Conservation (phyloP, 139 green algal species). For the Closterium sp. region DNA sequence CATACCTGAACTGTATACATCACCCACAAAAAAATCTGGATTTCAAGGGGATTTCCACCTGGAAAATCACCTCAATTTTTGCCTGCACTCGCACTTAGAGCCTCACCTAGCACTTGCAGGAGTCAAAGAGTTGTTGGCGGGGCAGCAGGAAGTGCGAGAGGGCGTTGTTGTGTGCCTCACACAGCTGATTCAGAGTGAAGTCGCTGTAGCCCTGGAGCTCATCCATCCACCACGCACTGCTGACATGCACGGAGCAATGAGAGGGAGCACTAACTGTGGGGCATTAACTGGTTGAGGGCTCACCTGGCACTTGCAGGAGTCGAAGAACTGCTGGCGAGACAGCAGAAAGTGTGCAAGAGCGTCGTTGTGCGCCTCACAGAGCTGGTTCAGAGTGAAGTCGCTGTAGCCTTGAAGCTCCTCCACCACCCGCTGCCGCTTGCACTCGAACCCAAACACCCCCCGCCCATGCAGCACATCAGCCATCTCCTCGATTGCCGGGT, state of each 20-base stretch:
- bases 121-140: background rate
- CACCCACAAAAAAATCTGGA: too few species aligned
- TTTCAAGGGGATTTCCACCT: too few species aligned
- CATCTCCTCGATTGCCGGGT: constrained; percentile 67
- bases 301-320: constrained; percentile 48
- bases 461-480: constrained; percentile 48
- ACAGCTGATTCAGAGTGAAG: constrained; percentile 68
- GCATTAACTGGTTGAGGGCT: too few species aligned
- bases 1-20: too few species aligned
- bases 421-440: constrained; percentile 57
- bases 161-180: too few species aligned
- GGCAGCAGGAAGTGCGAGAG: too few species aligned
- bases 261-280: too few species aligned
- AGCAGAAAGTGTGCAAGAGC: too few species aligned
- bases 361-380: background rate
- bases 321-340: background rate
- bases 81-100: too few species aligned
- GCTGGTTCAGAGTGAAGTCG: constrained; percentile 76
- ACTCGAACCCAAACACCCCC: constrained; percentile 27
- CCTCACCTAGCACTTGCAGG: constrained; percentile 49
- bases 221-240: too few species aligned
- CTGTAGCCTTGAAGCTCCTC: constrained; percentile 68
- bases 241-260: too few species aligned
- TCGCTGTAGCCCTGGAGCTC: constrained; percentile 74
- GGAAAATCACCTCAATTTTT: too few species aligned